Percentiles rank a stretch among this genome's conserved stretches.
Evolutionary conservation across 148 eudicot species (phyloP).

Genomic region (Arctostaphylos glauca): DNA sequence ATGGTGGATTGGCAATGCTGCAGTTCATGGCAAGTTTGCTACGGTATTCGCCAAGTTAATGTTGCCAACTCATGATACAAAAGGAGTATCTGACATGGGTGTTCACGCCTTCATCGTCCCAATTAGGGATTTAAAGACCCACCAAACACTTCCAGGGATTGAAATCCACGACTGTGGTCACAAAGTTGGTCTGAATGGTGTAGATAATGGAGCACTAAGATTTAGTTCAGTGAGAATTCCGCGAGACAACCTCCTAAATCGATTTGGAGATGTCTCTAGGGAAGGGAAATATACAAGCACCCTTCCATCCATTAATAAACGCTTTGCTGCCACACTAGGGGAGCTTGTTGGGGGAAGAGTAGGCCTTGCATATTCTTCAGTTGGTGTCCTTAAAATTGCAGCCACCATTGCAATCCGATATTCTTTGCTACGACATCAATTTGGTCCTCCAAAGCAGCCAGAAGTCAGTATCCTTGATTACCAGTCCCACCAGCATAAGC

Average conservation of each 20-base stretch:
- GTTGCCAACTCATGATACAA: slow-evolving; percentile 69
- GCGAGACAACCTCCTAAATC: slow-evolving; percentile 84
- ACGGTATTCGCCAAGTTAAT: slow-evolving; percentile 86
- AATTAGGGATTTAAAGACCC: slow-evolving; percentile 75
- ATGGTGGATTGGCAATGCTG: slow-evolving; percentile 99
- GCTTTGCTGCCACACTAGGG: slow-evolving; percentile 89
- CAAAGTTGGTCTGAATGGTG: slow-evolving; percentile 93
- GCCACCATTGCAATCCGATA: slow-evolving; percentile 77
- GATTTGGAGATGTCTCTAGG: slow-evolving; percentile 87
- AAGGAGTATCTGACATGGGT: slow-evolving; percentile 83
- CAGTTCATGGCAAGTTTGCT: slow-evolving; percentile 91
- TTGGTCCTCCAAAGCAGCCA: slow-evolving; percentile 81
- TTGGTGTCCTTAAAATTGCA: slow-evolving; percentile 74
- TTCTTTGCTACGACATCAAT: slow-evolving; percentile 81
- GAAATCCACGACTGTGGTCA: slow-evolving; percentile 96
- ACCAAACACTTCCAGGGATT: slow-evolving; percentile 70
- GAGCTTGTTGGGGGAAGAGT: slow-evolving; percentile 99
- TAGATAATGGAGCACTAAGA: slow-evolving; percentile 88
- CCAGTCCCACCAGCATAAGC: slow-evolving; percentile 91
- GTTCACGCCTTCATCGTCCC: slow-evolving; percentile 96
- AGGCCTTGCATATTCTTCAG: slow-evolving; percentile 88
- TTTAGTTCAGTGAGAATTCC: slow-evolving; percentile 84
- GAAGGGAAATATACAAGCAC: slow-evolving; percentile 88
- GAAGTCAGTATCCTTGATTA: slow-evolving; percentile 90
- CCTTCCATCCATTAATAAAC: slow-evolving; percentile 73